A percentile compares a stretch with the other conserved stretches of the same genome.
These are phyloP conservation scores for Xanthoconium purpureum DNA, from an alignment of 768 basidiomycete genomes.

Conservation along the genomic window DNA sequence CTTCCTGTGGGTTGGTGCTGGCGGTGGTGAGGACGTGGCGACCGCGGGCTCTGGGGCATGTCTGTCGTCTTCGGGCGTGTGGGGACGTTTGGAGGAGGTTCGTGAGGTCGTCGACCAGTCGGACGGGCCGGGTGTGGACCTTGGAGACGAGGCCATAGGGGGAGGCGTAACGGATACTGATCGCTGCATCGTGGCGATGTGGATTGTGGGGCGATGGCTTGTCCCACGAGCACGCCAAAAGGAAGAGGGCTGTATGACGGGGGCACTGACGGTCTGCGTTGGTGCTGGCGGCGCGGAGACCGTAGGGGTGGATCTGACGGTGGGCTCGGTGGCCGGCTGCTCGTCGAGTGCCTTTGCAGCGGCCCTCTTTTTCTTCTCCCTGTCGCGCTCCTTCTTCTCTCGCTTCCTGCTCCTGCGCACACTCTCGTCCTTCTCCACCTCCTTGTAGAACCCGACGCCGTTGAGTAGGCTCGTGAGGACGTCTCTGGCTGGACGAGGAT, in stretches of 20 bases:
- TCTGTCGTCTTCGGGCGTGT: constrained; percentile 66
- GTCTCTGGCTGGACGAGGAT: constrained; percentile 63
- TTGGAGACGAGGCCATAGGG: constrained; percentile 61
- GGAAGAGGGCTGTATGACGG: constrained; percentile 40
- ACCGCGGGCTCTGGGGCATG: constrained; percentile 30
- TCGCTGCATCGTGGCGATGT: constrained; percentile 66
- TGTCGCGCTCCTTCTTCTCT: constrained; percentile 46
- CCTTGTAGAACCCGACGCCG: constrained; percentile 65
- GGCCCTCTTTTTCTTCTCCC: constrained; percentile 45
- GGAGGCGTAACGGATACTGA: constrained; percentile 76
- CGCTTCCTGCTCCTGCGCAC: constrained; percentile 51
- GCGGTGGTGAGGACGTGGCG: constrained; percentile 20
- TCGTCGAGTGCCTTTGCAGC: constrained; percentile 36
- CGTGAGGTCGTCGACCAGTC: constrained; percentile 69
- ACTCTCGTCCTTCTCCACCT: constrained; percentile 60
- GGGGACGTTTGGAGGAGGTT: constrained; percentile 77
- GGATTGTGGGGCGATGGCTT: constrained; percentile 53
- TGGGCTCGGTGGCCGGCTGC: constrained; percentile 19
- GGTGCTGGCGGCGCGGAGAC: constrained; percentile 14
- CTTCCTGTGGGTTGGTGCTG: constrained; percentile 46
- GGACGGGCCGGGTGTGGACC: constrained; percentile 73
- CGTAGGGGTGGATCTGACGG: constrained; percentile 15
- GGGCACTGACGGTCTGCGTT: constrained; percentile 28
- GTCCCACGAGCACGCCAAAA: constrained; percentile 61
- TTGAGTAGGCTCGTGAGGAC: constrained; percentile 78